These are phyloP conservation scores for Chenopodium suecicum DNA, from an alignment of 148 eudicot species.

Conservation along the genomic window DNA sequence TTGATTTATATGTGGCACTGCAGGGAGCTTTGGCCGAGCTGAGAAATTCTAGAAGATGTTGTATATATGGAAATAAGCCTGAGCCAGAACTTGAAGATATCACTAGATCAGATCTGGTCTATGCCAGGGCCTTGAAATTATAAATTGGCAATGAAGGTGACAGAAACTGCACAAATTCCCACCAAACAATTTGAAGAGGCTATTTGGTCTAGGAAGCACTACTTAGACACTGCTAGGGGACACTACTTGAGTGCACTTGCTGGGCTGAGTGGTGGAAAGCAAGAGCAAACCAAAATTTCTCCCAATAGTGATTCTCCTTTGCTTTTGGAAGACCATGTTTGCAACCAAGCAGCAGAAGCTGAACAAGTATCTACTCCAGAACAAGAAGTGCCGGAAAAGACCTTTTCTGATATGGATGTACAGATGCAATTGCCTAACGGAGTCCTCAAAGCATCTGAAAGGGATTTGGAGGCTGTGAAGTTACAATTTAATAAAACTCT, in stretches of 20 bases:
- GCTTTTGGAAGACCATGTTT: constrained; percentile 38
- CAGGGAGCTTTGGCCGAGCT: constrained; percentile 26
- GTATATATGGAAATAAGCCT: constrained; percentile 44
- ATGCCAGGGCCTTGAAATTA: constrained; percentile 45
- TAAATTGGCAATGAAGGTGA: constrained; percentile 46
- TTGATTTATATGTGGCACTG: constrained; percentile 7
- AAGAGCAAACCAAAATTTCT: constrained; percentile 44
- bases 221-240: constrained; percentile 49
- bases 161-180: constrained; percentile 46
- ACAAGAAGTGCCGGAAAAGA: constrained; percentile 43
- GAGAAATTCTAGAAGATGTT: constrained; percentile 48
- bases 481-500: constrained; percentile 41
- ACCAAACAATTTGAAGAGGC: constrained; percentile 49
- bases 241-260: constrained; percentile 46
- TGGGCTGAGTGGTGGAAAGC: constrained; percentile 63
- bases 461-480: constrained; percentile 48
- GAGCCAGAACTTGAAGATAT: constrained; percentile 44
- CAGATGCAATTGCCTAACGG: constrained; percentile 44
- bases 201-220: constrained; percentile 29
- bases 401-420: constrained; percentile 51
- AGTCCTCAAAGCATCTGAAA: constrained; percentile 46
- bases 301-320: constrained; percentile 36
- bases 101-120: constrained; percentile 30
- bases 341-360: constrained; percentile 51
- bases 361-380: constrained; percentile 43